phyloP scores from a whole-genome alignment of 305 asterid species.

The Lippia alba region DNA sequence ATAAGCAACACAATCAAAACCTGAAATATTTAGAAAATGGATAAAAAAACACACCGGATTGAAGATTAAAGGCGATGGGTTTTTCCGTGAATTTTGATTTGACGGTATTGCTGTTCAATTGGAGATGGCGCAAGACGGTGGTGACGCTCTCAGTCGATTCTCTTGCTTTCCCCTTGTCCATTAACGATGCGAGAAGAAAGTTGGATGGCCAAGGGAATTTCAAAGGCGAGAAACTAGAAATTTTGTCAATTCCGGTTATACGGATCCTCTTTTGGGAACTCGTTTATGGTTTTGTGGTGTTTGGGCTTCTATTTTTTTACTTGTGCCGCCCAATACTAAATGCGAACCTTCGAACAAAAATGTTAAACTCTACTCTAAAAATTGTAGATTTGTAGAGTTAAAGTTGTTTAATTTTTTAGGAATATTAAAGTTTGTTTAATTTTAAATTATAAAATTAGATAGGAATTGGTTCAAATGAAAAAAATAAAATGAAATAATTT shows the following conservation, averaged over 20 bases:
- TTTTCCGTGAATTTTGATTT: constrained; percentile 37
- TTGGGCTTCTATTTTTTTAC: too few relatives aligned
- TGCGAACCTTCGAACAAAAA: too few relatives aligned
- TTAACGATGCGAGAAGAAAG: constrained; percentile 31
- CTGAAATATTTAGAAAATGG: neutral
- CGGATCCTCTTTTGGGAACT: too few relatives aligned
- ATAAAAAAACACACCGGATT: constrained; percentile 42
- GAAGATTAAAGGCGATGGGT: constrained; percentile 32
- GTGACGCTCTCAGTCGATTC: constrained; percentile 34
- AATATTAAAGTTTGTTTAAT: too few relatives aligned
- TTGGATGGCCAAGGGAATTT: neutral
- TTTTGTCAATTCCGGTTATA: neutral
- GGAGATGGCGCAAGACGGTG: constrained; percentile 46
- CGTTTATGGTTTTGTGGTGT: too few relatives aligned
- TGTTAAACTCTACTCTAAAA: too few relatives aligned
- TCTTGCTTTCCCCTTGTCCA: constrained; percentile 56
- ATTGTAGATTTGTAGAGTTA: too few relatives aligned
- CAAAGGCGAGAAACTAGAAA: constrained; percentile 8
- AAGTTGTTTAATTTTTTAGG: too few relatives aligned
- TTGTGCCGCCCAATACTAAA: too few relatives aligned
- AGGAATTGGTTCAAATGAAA: too few relatives aligned
- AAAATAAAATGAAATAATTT: too few relatives aligned
- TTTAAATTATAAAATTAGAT: too few relatives aligned
- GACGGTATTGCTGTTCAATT: constrained; percentile 41
- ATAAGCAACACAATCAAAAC: constrained; percentile 5